Base-by-base conservation (phyloP, 2,329 filamentous ascomycete species). In the Clarireedia paspali region DNA sequence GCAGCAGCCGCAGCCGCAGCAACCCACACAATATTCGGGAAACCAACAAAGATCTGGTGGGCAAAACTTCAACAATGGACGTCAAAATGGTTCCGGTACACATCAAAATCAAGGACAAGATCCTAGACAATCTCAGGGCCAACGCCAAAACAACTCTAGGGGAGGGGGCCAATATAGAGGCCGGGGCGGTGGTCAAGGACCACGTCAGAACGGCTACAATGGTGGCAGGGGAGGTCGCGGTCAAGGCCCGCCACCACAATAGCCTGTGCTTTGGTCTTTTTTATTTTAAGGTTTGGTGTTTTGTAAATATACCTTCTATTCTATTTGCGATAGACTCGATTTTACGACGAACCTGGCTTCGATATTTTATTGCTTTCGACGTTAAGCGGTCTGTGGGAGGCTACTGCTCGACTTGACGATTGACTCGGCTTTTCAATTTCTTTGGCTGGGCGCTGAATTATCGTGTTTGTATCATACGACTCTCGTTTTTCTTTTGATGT, bases 401-500 rank as follows among this genome's bases (percentile, higher is more conserved):
- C 50, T 50, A 27, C 48, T 40, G 39, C 40, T 34, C 54, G 49
- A 45, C 56, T 56, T 57, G 56, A 57, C 60, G 54, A 52, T 59
- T 59, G 56, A 53, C 56, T 58, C 49, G 59, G 60, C 50, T 48
- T 47, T 55, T 42, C 59, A 59, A 54, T 50, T 53, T 60, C 53
- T 62, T 53, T 57, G 58, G 56, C 56, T 58, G 47, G 52, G 60
- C 51, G 53, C 55, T 55, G 53, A 50, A 48, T 58, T 58, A 64
- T 62, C 64, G 57, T 57, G 64, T 66, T 67, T 67, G 65, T 68
- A 68, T 59, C 66, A 68, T 68, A 67, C 64, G 64, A 68, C 57
- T 65, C 63, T 66, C 59, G 53, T 64, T 68, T 62, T 59, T 47
- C 54, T 45, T 55, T 53, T 23, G 17, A 17, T 58, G 46, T 54